Base-by-base conservation (phyloP, 2,329 filamentous ascomycete species). In the Iodosphaeria phyllophila region DNA sequence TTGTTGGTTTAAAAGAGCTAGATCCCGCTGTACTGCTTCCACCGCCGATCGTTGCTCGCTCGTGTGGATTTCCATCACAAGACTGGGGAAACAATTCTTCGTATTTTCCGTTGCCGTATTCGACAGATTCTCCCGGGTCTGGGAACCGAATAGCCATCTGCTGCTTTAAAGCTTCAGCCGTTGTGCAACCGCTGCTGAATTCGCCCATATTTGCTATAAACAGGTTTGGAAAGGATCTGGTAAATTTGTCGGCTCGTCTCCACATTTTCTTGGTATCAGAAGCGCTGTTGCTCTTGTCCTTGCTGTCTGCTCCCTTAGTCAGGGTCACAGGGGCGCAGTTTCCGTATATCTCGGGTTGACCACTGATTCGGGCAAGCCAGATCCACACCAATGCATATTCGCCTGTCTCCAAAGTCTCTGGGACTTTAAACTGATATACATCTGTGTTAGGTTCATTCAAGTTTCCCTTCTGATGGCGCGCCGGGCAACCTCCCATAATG, bases 331-430 rank as follows among this genome's bases (percentile, higher is more conserved):
- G 68, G 2, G 68, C 70, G 34, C 76, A 83, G 48, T 80, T 76
- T 71, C 76, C 75, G 51, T 80, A 82, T 49, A 77, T 69, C 41
- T 83, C 76, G 3, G 74, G 64, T 8, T 76, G 72, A 1, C 74
- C 76, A 10, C 76, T 42, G 22, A 69, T 74, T 0, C 41, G 31
- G 30, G 78, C 77, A 39, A 74, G 59, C 76, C 76, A 83, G 4
- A 72, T 73, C 74, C 74, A 83, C 2, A 70, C 68, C n/a, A 82
- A 55, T 0, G 65, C 69, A 24, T 70, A 74, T 18, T 72, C 54
- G 5, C 75, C 76, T 7, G 65, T 52, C 8, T 60, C 57, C 16
- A 80, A 56, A 12, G 56, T 62, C 0, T 37, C 33, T 1, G 74
- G 75, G 19, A 80, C 60, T 2, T 43, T 53, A 46, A 66, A 77